These are phyloP conservation scores for Oxytropis ochrocephala DNA, from an alignment of 306 rosid genomes.

Conservation along the genomic window DNA sequence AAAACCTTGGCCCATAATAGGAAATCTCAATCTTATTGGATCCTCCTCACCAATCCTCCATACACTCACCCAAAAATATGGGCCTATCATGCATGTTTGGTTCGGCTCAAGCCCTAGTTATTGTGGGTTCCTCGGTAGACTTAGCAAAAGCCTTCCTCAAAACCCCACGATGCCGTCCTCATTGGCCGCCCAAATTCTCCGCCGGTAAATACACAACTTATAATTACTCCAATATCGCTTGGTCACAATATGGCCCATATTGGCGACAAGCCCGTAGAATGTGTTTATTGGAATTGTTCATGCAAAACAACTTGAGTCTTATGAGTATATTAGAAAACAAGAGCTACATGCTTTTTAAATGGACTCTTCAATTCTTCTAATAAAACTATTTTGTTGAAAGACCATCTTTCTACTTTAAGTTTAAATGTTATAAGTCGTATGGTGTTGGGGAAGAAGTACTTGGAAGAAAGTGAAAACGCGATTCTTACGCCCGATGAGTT, in stretches of 20 bases:
- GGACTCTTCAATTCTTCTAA: conserved; percentile 23
- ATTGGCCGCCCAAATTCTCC: conserved; percentile 54
- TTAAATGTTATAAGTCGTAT: too few species aligned
- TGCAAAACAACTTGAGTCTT: conserved; percentile 45
- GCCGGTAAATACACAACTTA: too few species aligned
- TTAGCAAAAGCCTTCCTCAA: conserved; percentile 57
- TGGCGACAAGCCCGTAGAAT: too few species aligned
- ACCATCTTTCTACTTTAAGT: conserved; percentile 44
- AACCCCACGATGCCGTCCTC: conserved; percentile 53
- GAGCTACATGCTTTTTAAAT: conserved; percentile 23
- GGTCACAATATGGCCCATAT: too few species aligned
- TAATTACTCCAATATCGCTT: too few species aligned
- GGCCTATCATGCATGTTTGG: conserved; percentile 57
- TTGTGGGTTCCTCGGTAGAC: conserved; percentile 56
- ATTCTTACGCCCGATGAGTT: conserved; percentile 59
- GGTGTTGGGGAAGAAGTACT: conserved; percentile 78
- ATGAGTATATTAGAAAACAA: conserved; percentile 60
- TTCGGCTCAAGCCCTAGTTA: conserved; percentile 54
- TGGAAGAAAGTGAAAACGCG: conserved; percentile 23
- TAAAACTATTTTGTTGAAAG: conserved; percentile 26
- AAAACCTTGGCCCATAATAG: too few species aligned
- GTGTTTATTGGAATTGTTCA: too few species aligned
- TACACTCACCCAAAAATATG: too few species aligned
- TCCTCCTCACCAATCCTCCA: too few species aligned
- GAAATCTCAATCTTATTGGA: too few species aligned